Conservation (phyloP, 768 basidiomycete species). For the Russula compacta region DNA sequence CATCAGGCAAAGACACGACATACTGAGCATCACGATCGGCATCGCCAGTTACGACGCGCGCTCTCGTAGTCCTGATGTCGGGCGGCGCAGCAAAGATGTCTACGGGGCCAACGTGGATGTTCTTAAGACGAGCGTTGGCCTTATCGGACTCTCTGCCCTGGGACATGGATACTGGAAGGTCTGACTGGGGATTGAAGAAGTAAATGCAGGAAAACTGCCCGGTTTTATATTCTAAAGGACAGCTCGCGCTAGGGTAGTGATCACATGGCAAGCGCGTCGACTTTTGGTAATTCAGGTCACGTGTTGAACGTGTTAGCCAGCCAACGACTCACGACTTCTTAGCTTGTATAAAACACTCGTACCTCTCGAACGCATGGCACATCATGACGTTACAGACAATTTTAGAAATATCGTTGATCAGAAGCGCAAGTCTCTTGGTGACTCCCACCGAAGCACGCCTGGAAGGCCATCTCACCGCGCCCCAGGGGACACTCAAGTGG, state of each 20-base stretch:
- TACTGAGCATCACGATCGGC: slow-evolving; percentile 39
- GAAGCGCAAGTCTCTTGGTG: not conserved
- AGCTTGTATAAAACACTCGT: too few species aligned
- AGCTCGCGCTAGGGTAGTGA: too few species aligned
- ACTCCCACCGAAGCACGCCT: not conserved
- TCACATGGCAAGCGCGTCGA: not conserved
- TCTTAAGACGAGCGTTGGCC: slow-evolving; percentile 33
- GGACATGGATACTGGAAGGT: slow-evolving; percentile 19
- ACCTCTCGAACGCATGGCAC: not conserved
- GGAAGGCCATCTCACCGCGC: not conserved
- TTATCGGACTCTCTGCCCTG: too few species aligned
- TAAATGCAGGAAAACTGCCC: not conserved
- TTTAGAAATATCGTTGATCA: slow-evolving; percentile 10
- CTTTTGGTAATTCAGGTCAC: not conserved
- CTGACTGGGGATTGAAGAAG: not conserved
- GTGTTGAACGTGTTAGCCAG: not conserved
- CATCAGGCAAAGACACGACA: slow-evolving; percentile 43
- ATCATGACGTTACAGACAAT: slow-evolving; percentile 11
- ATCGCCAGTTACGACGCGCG: slow-evolving; percentile 38
- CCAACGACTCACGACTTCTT: not conserved
- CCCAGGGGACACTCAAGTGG: slow-evolving; percentile 11
- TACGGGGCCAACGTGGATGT: slow-evolving; percentile 49
- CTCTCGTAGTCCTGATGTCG: slow-evolving; percentile 41
- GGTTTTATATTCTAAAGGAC: not conserved
- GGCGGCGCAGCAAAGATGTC: slow-evolving; percentile 46